These are phyloP conservation scores for Phaseolus coccineus DNA, from an alignment of 331 rosid genomes.

Conservation along the genomic window DNA sequence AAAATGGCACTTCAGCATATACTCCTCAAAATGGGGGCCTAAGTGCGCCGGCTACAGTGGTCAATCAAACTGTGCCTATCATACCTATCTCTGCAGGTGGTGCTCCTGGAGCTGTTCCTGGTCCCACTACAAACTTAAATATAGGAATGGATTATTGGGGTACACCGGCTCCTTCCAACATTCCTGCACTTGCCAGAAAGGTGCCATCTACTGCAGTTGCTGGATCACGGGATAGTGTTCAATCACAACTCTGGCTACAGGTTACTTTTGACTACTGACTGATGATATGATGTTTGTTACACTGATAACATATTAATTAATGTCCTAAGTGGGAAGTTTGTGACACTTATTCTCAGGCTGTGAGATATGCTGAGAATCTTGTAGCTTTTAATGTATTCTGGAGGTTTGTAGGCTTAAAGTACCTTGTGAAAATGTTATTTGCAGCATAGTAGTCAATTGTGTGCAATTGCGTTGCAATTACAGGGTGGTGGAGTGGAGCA, in stretches of 20 bases:
- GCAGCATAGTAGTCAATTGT: neutral
- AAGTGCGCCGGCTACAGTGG: constrained; percentile 64
- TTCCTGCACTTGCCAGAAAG: constrained; percentile 77
- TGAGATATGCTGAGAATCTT: neutral
- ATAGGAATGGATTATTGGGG: constrained; percentile 99
- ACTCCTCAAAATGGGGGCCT: constrained; percentile 82
- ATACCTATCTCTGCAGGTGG: constrained; percentile 71
- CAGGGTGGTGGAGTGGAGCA: too few relatives aligned
- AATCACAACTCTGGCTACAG: constrained; percentile 92
- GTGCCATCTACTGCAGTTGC: constrained; percentile 82
- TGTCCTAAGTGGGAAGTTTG: constrained; percentile 18
- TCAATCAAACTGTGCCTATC: constrained; percentile 72
- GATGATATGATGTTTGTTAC: constrained; percentile 37
- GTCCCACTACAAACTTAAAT: constrained; percentile 92
- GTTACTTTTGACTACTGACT: constrained; percentile 52
- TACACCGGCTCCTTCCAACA: constrained; percentile 67
- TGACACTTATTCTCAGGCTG: neutral
- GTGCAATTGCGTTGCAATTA: too few relatives aligned
- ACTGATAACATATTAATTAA: constrained; percentile 27
- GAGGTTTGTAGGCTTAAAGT: constrained; percentile 26
- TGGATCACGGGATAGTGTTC: constrained; percentile 88
- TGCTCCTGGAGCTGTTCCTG: constrained; percentile 74
- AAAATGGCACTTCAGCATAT: constrained; percentile 73
- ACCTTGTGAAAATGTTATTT: neutral
- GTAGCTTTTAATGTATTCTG: constrained; percentile 31